Conservation (phyloP, 495 filamentous ascomycete species). For the Penicillium crystallinum region DNA sequence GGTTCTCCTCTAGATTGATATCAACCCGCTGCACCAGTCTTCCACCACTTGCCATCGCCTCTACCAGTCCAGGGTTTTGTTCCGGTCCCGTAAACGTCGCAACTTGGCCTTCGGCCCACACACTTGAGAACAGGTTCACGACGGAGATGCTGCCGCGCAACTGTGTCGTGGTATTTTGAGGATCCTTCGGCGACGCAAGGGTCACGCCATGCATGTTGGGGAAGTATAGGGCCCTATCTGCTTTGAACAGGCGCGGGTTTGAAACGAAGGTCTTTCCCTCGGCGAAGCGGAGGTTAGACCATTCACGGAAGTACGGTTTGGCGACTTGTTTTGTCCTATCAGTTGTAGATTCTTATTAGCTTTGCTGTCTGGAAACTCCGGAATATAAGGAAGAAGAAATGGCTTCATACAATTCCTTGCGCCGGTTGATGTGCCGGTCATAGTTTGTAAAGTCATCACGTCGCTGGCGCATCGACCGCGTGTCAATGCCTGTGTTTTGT, state of each 20-base stretch:
- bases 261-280: conserved; percentile 86
- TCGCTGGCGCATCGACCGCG: conserved; percentile 58
- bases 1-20: conserved; percentile 82
- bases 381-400: neutral
- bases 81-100: conserved; percentile 58
- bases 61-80: conserved; percentile 60
- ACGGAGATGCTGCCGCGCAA: conserved; percentile 68
- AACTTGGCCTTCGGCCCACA: conserved; percentile 83
- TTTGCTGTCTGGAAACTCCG: neutral
- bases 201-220: conserved; percentile 84
- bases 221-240: conserved; percentile 78
- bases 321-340: conserved; percentile 52
- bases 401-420: conserved; percentile 61
- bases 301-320: conserved; percentile 91
- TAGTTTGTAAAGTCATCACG: conserved; percentile 80
- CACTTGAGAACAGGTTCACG: conserved; percentile 71
- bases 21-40: conserved; percentile 63
- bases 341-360: conserved; percentile 1
- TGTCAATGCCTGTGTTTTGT: conserved; percentile 75
- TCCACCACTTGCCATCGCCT: conserved; percentile 39
- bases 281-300: conserved; percentile 71
- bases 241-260: conserved; percentile 68
- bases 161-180: conserved; percentile 63
- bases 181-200: conserved; percentile 46
- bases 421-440: conserved; percentile 69